Conservation (phyloP, 2,329 filamentous ascomycete genomes). For the Xylariales sp. region DNA sequence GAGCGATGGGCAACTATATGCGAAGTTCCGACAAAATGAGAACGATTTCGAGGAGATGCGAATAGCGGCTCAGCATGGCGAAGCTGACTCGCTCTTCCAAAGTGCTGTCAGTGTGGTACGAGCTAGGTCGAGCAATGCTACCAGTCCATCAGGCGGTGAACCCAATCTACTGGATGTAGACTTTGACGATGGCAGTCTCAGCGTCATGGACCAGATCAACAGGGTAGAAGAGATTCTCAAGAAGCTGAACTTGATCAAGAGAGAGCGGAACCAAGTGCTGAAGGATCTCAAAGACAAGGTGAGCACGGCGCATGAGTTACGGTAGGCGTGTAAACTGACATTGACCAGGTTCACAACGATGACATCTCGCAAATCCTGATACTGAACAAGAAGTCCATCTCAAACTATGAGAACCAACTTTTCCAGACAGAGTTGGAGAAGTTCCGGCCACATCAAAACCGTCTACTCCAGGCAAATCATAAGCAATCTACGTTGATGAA, state of each 20-base stretch:
- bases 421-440: constrained; percentile 98
- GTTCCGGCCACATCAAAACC: constrained; percentile 87
- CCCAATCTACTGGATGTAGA: constrained; percentile 87
- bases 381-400: constrained; percentile 93
- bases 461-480: constrained; percentile 87
- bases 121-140: constrained; percentile 55
- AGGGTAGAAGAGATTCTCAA: constrained; percentile 86
- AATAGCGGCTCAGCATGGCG: constrained; percentile 76
- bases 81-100: constrained; percentile 85
- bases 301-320: constrained; percentile 28
- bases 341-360: constrained; percentile 78
- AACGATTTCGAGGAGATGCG: constrained; percentile 94
- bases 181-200: constrained; percentile 74
- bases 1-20: constrained; percentile 79
- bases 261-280: constrained; percentile 83
- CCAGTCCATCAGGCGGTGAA: constrained; percentile 59
- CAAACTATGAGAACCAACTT: constrained; percentile 84
- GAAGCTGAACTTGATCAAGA: constrained; percentile 87
- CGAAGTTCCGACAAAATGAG: constrained; percentile 81
- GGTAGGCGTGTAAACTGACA: constrained; percentile 15
- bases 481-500: constrained; percentile 95
- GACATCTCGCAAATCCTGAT: constrained; percentile 98
- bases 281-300: constrained; percentile 99
- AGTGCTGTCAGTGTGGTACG: constrained; percentile 77
- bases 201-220: constrained; percentile 83